phyloP scores from a whole-genome alignment of 108 stramenopile genomes.

The Skeletonema grethae region DNA sequence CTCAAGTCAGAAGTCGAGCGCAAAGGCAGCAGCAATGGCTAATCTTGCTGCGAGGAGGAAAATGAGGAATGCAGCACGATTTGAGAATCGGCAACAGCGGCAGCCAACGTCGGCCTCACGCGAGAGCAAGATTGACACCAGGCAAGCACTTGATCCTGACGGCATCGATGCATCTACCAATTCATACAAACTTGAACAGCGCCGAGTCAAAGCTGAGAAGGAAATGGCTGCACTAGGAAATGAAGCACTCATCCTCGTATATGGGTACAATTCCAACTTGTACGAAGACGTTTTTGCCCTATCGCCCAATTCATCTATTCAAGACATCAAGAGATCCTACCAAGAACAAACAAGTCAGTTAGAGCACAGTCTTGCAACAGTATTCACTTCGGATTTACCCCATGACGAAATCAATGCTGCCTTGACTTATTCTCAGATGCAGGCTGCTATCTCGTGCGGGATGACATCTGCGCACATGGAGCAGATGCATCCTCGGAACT shows the following conservation, averaged over 20 bases:
- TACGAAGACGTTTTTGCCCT: conserved; percentile 30
- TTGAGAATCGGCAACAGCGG: neutral
- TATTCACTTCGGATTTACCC: conserved; percentile 1
- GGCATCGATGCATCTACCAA: neutral
- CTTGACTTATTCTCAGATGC: conserved; percentile 1
- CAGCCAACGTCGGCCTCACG: neutral
- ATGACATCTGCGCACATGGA: conserved; percentile 19
- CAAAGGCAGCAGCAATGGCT: neutral
- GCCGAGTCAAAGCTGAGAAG: neutral
- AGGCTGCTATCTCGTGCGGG: conserved; percentile 10
- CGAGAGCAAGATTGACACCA: neutral
- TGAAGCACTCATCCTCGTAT: conserved; percentile 30
- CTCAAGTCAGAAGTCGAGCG: neutral
- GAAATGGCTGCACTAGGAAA: conserved; percentile 15
- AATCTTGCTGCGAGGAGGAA: neutral
- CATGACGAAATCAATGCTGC: conserved; percentile 1
- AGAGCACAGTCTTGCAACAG: conserved; percentile 1
- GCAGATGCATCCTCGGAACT: conserved; percentile 17
- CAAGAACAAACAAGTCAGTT: conserved; percentile 10
- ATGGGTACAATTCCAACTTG: conserved; percentile 29
- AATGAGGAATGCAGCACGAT: neutral
- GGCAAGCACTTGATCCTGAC: neutral
- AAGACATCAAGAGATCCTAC: conserved; percentile 16
- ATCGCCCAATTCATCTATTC: conserved; percentile 7
- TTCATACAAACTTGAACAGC: neutral